These are phyloP conservation scores for Monosporascus sp. DNA, from an alignment of 2,329 filamentous ascomycete species.

Conservation along the genomic window DNA sequence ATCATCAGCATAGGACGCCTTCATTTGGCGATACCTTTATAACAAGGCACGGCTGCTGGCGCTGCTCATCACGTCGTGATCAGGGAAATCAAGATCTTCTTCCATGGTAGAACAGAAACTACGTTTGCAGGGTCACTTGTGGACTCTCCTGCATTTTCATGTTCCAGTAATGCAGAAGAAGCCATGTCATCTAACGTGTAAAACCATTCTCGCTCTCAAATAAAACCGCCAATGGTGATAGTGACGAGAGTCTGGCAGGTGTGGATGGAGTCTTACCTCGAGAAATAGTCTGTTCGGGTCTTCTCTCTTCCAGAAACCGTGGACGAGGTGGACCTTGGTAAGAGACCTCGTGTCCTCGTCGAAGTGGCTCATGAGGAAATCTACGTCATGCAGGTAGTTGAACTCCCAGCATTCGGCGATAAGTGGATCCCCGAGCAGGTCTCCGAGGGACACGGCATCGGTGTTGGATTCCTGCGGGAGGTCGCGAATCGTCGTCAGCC, in stretches of 20 bases:
- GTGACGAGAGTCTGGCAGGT: too few species aligned
- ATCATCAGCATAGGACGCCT: background rate
- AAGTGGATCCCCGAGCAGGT: slow-evolving; percentile 68
- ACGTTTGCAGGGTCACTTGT: too few species aligned
- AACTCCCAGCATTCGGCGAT: slow-evolving; percentile 70
- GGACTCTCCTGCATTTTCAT: too few species aligned
- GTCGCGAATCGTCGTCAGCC: slow-evolving; percentile 64
- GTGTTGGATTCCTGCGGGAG: slow-evolving; percentile 55
- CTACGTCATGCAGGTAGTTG: slow-evolving; percentile 59
- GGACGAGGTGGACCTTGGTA: slow-evolving; percentile 51
- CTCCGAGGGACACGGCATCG: slow-evolving; percentile 59
- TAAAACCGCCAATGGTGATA: too few species aligned
- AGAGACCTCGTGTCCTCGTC: slow-evolving; percentile 44
- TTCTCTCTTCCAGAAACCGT: slow-evolving; percentile 64
- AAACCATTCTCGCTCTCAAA: too few species aligned
- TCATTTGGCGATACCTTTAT: background rate
- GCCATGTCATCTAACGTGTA: too few species aligned
- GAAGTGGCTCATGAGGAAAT: slow-evolving; percentile 50
- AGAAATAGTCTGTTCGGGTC: slow-evolving; percentile 52
- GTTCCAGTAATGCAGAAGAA: too few species aligned
- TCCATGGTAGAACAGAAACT: too few species aligned
- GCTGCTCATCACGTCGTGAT: too few species aligned
- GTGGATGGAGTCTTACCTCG: slow-evolving; percentile 39
- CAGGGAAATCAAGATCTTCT: too few species aligned
- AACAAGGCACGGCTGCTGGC: too few species aligned